Evolutionary conservation across 2,329 filamentous ascomycete species (phyloP), one percentile per base, ranked within the genome.

Genomic region (Aspergillus jensenii): DNA sequence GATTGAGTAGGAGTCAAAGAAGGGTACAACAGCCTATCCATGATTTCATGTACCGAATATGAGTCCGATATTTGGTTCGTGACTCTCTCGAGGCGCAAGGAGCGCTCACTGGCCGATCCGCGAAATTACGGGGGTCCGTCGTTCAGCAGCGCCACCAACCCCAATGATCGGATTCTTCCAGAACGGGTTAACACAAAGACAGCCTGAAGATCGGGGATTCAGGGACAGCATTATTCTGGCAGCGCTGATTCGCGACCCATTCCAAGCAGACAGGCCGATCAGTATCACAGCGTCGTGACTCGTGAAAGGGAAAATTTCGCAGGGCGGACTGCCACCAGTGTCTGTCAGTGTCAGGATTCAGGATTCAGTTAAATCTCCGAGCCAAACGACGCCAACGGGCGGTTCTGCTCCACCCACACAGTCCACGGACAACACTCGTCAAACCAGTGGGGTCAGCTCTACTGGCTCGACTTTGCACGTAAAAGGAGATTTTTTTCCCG

Each of bases 81-180:
- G 15, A n/a, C 35, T n/a, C 15, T 37, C 4, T 37, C 27, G 9
- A 31, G 27, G 27, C 1, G 27, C 27, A 31, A 31, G 27, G 27
- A 31, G 27, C 44, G 27, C 58, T 59, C 43, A 57, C 48, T 60
- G 58, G 58, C 31, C 50, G 39, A 17, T 19, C 37, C 31, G 39
- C 54, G 48, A 59, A 58, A 44, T 43, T 51, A 41, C 49, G 19
- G 55, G 48, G 12, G 49, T 43, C 61, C 57, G 56, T 59, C 49
- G 17, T 59, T 65, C 61, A 65, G 63, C 62, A 58, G 54, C 61
- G 62, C 62, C 62, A 63, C 59, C 33, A 25, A 6, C 17, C 39
- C 5, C 39, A n/a, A 47, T 47, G 27, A 41, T 59, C 56, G 59
- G 58, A 58, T 49, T 40, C 47, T 15, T 59, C 61, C 55, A 62